Percentiles rank a stretch among this genome's conserved stretches.
phyloP scores from a whole-genome alignment of 1,284 basidiomycete species.

The Pyrrhoderma noxium region DNA sequence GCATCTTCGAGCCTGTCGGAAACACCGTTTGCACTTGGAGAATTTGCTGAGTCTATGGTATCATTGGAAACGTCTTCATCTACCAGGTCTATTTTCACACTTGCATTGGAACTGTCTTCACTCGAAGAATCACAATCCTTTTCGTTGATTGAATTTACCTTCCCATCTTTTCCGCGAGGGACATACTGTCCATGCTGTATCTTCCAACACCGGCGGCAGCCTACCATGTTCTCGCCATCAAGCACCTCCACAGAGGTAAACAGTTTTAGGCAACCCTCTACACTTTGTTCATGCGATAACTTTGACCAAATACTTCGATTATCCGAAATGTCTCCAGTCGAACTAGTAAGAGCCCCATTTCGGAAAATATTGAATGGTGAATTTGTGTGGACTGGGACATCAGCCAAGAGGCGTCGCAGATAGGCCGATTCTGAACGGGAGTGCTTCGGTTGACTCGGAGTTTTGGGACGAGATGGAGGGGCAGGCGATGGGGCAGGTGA shows the following conservation, averaged over 20 bases:
- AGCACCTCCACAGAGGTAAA: slow-evolving; percentile 89
- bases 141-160: background rate
- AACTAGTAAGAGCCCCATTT: slow-evolving; percentile 23
- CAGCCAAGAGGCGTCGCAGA: slow-evolving; percentile 57
- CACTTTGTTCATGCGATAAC: slow-evolving; percentile 43
- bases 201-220: slow-evolving; percentile 91
- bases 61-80: background rate
- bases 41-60: slow-evolving; percentile 15
- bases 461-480: slow-evolving; percentile 26
- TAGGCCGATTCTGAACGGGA: slow-evolving; percentile 52
- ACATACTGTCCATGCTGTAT: slow-evolving; percentile 59
- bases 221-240: slow-evolving; percentile 91
- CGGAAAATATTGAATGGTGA: slow-evolving; percentile 36
- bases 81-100: slow-evolving; percentile 7
- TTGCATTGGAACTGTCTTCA: slow-evolving; percentile 18
- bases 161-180: slow-evolving; percentile 26
- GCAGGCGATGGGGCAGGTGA: slow-evolving; percentile 23
- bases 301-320: slow-evolving; percentile 36
- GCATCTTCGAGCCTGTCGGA: background rate
- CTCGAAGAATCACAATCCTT: slow-evolving; percentile 34
- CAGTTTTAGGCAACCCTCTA: slow-evolving; percentile 71
- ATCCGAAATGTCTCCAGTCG: slow-evolving; percentile 5
- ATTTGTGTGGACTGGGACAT: slow-evolving; percentile 38
- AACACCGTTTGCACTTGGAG: background rate
- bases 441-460: slow-evolving; percentile 45